Base-by-base conservation (phyloP, 306 rosid species). In the Corylus avellana region DNA sequence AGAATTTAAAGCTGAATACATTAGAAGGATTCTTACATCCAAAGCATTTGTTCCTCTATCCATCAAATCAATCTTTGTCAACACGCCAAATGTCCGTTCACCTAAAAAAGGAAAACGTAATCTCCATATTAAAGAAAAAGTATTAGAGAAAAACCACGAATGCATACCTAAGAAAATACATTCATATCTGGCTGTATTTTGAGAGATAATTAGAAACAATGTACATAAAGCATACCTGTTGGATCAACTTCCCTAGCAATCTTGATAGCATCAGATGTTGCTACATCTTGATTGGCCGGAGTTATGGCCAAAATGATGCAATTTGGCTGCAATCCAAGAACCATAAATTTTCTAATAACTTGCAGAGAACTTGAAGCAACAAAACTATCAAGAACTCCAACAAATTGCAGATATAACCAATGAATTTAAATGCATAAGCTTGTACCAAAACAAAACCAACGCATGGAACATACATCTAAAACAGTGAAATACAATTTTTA, bases 1-100 rank as follows among this genome's bases (percentile, higher is more conserved):
- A 49, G 35, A 78, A 73, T 74, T 76, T 80, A 73, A 58, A 49
- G 58, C 25, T 44, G 44, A 61, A 84, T 69, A 42, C 53, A 39
- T 59, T 32, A 73, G 79, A 72, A 67, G 64, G 73, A 80, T 77
- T 50, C 91, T 88, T 88, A 94, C 98, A 54, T 94, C 93, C 81
- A 87, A 80, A 76, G 94, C 97, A 86, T 94, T 88, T 77, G 97
- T 94, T 79, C 98, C 97, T 82, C 78, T 94, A 89, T 94, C 98
- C 98, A 94, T 94, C 91, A 94, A 88, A 83, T 94, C 97, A 75
- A 94, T 89, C 91, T 94, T 94, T 76, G 98, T 94, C 88, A 94
- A 79, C 81, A 94, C 98, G 13, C 97, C 96, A 74, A 87, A 94
- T 55, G 98, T 94, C 84, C 97, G 87, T 51, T 94, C 93, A 77